Evolutionary conservation across 1,284 basidiomycete species (phyloP), one percentile per base, ranked within the genome.

Genomic region (Inonotus obliquus): DNA sequence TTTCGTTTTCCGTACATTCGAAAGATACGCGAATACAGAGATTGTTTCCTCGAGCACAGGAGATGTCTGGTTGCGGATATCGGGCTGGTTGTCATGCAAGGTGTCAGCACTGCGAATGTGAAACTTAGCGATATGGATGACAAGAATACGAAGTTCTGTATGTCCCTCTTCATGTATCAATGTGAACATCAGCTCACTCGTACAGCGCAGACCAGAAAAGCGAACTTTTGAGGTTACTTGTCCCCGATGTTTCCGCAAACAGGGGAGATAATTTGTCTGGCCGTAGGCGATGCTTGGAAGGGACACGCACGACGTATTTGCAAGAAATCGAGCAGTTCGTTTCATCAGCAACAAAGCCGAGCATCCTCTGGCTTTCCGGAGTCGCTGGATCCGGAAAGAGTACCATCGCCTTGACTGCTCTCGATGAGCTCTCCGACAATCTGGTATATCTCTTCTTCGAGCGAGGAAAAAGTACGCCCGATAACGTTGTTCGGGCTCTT

Each of bases 301-400:
- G 63, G 21, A 64, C 68, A 17, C 62, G 63, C 11, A 32, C 25
- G 17, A 63, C 60, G 27, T 41, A 68, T 7, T 23, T 69, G 2
- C 57, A 63, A 5, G 60, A 64, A 13, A 69, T 70, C 39, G 45
- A 51, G 4, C 52, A 47, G 9, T 70, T 70, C 70, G 45, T 67
- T 14, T 64, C 65, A 32, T 37, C 44, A 37, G 19, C 9, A n/a
- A n/a, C 35, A n/a, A 6, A 9, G 25, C 19, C 23, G 19, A 54
- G n/a, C n/a, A 54, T 54, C 32, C 61, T 66, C 37, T 57, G 60
- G 27, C 57, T 70, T 11, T 57, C 53, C 13, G 69, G 70, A 71
- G n/a, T n/a, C n/a, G n/a, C n/a, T n/a, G n/a, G n/a, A n/a, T n/a
- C n/a, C n/a, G n/a, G n/a, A n/a, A n/a, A 69, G 54, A 67, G 69